Base-by-base conservation (phyloP, 2,329 filamentous ascomycete species). In the Dactylonectria estremocensis region DNA sequence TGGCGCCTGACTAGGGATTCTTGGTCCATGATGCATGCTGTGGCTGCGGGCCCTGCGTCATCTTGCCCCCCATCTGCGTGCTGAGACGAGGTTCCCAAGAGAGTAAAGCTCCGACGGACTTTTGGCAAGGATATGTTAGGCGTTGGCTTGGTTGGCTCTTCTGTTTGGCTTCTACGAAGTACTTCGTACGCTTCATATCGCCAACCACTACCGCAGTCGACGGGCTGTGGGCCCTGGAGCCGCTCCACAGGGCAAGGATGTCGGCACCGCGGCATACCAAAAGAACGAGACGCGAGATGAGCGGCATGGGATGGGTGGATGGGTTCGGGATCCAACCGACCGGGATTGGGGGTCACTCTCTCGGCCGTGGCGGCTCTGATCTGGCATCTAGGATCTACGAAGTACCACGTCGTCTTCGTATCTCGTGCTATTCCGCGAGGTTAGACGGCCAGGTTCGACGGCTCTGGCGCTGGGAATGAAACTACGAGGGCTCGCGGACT, bases 101-200 rank as follows among this genome's bases (percentile, higher is more conserved):
- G 48, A 53, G 6, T 49, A 55, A 74, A 67, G 35, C 53, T n/a
- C 69, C 69, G 66, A 62, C 70, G 72, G 69, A 55, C 49, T 67
- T 72, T 70, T 18, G 16, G 49, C 50, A 55, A 48, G 56, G 59
- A 35, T 61, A n/a, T 22, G 6, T n/a, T n/a, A 20, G 9, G 31
- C 31, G 56, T 33, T 40, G 16, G 37, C 35, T 16, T 28, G 24
- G 24, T 28, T 28, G 24, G 24, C 40, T 28, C 53, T 54, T 58
- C 37, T 63, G 22, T n/a, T 31, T 40, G 54, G 49, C 52, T 64
- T 58, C 45, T 31, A 49, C 2, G 37, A 28, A 28, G 24, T 28
- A 28, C 6, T n/a, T 14, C 18, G 43, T 63, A 28, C 6, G 37
- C 8, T 11, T 14, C 14, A 46, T 64, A 22, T 43, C 46, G 37